A percentile compares a stretch with the other conserved stretches of the same genome.
phyloP scores from a whole-genome alignment of 371 early-diverging fungal genomes.

The Saksenaea vasiformis region DNA sequence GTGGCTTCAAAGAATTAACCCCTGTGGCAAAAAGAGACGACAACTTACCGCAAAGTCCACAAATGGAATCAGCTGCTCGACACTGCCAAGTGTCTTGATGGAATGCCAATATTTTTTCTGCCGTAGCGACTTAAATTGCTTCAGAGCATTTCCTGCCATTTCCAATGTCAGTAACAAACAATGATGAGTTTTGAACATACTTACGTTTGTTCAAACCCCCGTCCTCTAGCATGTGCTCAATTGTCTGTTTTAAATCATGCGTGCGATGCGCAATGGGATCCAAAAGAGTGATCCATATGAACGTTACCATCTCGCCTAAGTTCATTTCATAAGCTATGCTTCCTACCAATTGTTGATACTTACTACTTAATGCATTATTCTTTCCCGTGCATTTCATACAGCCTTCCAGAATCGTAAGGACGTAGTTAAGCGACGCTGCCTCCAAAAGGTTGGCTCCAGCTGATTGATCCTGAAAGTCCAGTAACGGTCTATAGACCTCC shows the following conservation, averaged over 20 bases:
- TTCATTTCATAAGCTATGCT: background rate
- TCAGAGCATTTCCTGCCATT: constrained; percentile 29
- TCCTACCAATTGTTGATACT: background rate
- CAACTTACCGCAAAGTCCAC: constrained; percentile 34
- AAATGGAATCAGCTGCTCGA: constrained; percentile 53
- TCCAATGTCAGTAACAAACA: background rate
- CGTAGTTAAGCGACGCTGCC: constrained; percentile 38
- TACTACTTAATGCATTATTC: constrained; percentile 24
- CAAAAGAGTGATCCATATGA: constrained; percentile 44
- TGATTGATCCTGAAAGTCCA: constrained; percentile 31
- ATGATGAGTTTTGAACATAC: background rate
- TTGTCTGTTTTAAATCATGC: constrained; percentile 23
- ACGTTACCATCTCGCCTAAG: constrained; percentile 39
- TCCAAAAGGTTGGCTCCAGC: constrained; percentile 43
- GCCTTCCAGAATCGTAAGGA: constrained; percentile 35
- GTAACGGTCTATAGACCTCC: constrained; percentile 37
- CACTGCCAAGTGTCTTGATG: constrained; percentile 46
- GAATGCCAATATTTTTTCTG: constrained; percentile 63
- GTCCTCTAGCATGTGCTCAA: constrained; percentile 19
- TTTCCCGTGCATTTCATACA: constrained; percentile 37
- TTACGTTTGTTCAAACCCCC: constrained; percentile 31
- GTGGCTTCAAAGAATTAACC: constrained; percentile 11
- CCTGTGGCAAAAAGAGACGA: background rate
- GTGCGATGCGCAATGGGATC: constrained; percentile 46
- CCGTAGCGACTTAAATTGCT: constrained; percentile 41